Conservation (phyloP, 2,329 filamentous ascomycete species). For the Claviceps capensis region DNA sequence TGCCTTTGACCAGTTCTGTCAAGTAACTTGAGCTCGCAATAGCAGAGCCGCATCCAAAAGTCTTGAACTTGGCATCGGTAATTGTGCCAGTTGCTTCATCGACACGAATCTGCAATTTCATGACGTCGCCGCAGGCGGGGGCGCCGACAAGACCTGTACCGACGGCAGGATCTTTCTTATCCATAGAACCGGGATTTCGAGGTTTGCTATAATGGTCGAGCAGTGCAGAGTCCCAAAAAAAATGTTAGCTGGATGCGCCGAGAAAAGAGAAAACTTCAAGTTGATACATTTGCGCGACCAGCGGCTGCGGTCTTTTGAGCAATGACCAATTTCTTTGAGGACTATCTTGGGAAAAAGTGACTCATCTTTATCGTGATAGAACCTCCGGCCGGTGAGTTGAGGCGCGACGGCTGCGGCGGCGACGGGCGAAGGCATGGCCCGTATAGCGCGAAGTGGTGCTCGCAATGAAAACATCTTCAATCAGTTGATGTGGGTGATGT, state of each 20-base stretch:
- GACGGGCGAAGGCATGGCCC: constrained; percentile 8
- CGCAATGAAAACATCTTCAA: constrained; percentile 9
- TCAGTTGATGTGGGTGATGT: background rate
- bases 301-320: background rate
- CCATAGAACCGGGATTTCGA: constrained; percentile 42
- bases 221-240: constrained; percentile 9
- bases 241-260: constrained; percentile 4
- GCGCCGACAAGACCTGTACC: constrained; percentile 86
- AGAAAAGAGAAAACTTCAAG: background rate
- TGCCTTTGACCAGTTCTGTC: constrained; percentile 87
- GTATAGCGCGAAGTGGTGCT: constrained; percentile 7
- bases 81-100: constrained; percentile 81
- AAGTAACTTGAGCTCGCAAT: constrained; percentile 84
- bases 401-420: constrained; percentile 5
- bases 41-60: constrained; percentile 85
- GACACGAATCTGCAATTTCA: constrained; percentile 71
- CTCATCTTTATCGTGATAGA: constrained; percentile 34
- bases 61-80: constrained; percentile 95
- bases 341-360: background rate
- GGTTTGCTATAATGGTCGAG: constrained; percentile 38
- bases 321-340: background rate
- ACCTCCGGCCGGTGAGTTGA: constrained; percentile 25
- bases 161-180: constrained; percentile 68
- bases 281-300: background rate
- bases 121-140: constrained; percentile 80